phyloP scores from a whole-genome alignment of 805 yeast species.

The Kuraishia molischiana region DNA sequence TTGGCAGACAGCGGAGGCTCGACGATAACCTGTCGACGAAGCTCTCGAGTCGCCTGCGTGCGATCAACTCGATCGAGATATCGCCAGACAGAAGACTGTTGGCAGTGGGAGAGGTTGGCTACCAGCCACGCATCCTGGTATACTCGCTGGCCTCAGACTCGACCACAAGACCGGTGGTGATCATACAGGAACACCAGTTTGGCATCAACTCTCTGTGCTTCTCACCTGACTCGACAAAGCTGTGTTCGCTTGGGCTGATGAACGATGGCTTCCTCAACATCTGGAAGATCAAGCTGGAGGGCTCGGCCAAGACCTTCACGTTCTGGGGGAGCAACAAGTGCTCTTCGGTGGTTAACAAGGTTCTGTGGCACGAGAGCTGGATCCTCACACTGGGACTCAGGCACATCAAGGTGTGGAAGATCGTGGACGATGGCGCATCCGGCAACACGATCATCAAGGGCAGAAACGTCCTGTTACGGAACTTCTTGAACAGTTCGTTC shows the following conservation, averaged over 20 bases:
- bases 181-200: conserved; percentile 53
- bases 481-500: conserved; percentile 38
- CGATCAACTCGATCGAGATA: conserved; percentile 46
- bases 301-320: conserved; percentile 14
- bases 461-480: conserved; percentile 47
- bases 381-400: conserved; percentile 51
- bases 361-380: conserved; percentile 43
- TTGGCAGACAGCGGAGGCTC: conserved; percentile 8
- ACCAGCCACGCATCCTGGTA: conserved; percentile 53
- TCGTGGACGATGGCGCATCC: conserved; percentile 14
- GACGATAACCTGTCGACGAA: conserved; percentile 10
- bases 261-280: conserved; percentile 61
- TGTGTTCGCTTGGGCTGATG: conserved; percentile 56
- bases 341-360: conserved; percentile 43
- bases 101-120: conserved; percentile 67
- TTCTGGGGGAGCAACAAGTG: conserved; percentile 51
- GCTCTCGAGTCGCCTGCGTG: conserved; percentile 30
- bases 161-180: conserved; percentile 36
- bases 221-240: conserved; percentile 43
- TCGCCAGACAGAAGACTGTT: conserved; percentile 43
- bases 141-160: conserved; percentile 47
- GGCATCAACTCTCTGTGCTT: conserved; percentile 49
- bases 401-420: conserved; percentile 53
- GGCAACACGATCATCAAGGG: conserved; percentile 34
- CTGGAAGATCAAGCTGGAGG: conserved; percentile 30